Evolutionary conservation across 2,329 filamentous ascomycete species (phyloP).

Genomic region (Colletotrichum acutatum): DNA sequence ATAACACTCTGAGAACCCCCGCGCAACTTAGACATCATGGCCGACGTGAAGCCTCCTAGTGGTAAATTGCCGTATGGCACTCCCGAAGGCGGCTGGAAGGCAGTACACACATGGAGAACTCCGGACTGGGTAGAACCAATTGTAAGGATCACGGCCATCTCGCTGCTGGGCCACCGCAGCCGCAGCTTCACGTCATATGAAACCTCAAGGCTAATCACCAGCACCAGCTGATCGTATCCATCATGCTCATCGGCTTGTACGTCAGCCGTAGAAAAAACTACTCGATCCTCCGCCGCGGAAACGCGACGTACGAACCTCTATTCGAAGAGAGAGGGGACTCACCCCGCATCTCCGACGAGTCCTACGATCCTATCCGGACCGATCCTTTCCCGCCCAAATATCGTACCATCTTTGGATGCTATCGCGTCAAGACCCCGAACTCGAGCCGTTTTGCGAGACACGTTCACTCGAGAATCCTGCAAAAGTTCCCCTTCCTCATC

Average conservation of each 20-base stretch:
- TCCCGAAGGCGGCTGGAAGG: constrained; percentile 41
- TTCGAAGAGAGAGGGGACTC: constrained; percentile 39
- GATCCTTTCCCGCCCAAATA: constrained; percentile 56
- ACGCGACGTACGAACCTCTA: constrained; percentile 38
- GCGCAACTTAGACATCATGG: constrained; percentile 13
- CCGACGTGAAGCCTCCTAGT: constrained; percentile 27
- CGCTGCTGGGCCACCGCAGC: not conserved
- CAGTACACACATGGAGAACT: constrained; percentile 42
- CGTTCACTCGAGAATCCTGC: constrained; percentile 70
- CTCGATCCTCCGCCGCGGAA: constrained; percentile 42
- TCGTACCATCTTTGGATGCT: constrained; percentile 60
- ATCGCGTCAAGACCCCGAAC: constrained; percentile 63
- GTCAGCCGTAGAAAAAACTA: constrained; percentile 49
- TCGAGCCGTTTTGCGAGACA: constrained; percentile 70
- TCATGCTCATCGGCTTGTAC: constrained; percentile 51
- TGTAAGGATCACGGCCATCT: constrained; percentile 37
- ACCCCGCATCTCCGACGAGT: constrained; percentile 40
- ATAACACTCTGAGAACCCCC: not conserved
- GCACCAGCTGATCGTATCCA: constrained; percentile 48
- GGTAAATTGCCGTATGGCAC: constrained; percentile 31
- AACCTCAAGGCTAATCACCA: not conserved
- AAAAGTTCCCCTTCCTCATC: constrained; percentile 74
- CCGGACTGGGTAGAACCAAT: constrained; percentile 48
- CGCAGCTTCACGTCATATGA: not conserved
- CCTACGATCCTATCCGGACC: constrained; percentile 35